A percentile compares a stretch with the other conserved stretches of the same genome.
phyloP scores from a whole-genome alignment of 1,139 yeast species.

The Suhomyces kunorum region DNA sequence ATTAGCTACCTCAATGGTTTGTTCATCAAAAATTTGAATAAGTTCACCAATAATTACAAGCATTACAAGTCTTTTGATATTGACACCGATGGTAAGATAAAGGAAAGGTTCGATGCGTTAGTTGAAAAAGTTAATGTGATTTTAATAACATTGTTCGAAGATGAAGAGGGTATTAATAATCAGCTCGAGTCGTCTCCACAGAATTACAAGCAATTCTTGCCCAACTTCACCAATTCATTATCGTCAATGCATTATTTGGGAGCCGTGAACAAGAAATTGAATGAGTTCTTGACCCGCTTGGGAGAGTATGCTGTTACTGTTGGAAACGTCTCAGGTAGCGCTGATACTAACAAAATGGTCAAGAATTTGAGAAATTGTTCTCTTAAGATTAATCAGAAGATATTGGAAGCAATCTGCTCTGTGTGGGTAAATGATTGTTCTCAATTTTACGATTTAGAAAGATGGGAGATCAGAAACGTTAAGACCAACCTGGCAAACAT shows the following conservation, averaged over 20 bases:
- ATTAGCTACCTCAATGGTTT: constrained; percentile 37
- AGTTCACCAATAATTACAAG: constrained; percentile 41
- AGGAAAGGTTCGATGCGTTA: constrained; percentile 29
- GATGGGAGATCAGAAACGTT: constrained; percentile 36
- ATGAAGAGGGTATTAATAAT: constrained; percentile 29
- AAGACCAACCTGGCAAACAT: constrained; percentile 13
- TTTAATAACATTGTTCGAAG: constrained; percentile 35
- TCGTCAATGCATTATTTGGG: constrained; percentile 42
- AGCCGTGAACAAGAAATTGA: constrained; percentile 33
- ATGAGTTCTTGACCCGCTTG: constrained; percentile 33
- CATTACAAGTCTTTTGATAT: constrained; percentile 34
- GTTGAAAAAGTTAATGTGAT: constrained; percentile 30
- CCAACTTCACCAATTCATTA: constrained; percentile 45
- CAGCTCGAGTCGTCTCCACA: constrained; percentile 41
- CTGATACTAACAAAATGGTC: constrained; percentile 42
- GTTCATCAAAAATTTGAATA: constrained; percentile 32
- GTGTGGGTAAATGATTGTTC: constrained; percentile 53
- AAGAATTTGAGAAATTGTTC: constrained; percentile 39
- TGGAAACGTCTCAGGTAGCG: constrained; percentile 36
- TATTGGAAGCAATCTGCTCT: constrained; percentile 47
- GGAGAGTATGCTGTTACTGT: constrained; percentile 37
- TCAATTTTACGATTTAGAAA: constrained; percentile 47
- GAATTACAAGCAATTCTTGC: constrained; percentile 41
- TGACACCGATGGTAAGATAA: constrained; percentile 35
- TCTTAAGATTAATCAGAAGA: constrained; percentile 37